These are phyloP conservation scores for Aspergillus tanneri DNA, from an alignment of 2,329 filamentous ascomycete genomes.

Conservation along the genomic window DNA sequence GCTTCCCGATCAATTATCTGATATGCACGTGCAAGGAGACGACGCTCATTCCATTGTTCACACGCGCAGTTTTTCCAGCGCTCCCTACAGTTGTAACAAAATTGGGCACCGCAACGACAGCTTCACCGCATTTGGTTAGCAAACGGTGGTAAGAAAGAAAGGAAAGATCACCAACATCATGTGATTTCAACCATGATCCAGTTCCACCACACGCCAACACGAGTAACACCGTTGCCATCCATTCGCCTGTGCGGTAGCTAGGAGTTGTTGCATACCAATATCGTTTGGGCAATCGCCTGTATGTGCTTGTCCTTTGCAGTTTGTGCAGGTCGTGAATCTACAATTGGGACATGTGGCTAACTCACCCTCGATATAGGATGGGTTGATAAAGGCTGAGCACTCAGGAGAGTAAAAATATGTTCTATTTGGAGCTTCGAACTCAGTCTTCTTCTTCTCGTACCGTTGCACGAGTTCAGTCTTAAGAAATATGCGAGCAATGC, in stretches of 20 bases:
- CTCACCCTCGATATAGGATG: no score
- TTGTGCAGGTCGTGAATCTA: constrained; percentile 46
- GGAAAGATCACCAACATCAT: constrained; percentile 50
- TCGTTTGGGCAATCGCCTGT: constrained; percentile 52
- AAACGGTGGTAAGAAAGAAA: constrained; percentile 4
- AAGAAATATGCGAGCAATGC: constrained; percentile 39
- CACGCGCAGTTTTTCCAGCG: constrained; percentile 46
- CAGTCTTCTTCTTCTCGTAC: constrained; percentile 50
- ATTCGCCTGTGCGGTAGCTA: constrained; percentile 43
- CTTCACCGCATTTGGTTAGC: no score
- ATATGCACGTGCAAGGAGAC: constrained; percentile 35
- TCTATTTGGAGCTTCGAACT: constrained; percentile 49
- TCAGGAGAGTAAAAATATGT: constrained; percentile 51
- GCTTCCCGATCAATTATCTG: constrained; percentile 32
- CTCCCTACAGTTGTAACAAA: constrained; percentile 52
- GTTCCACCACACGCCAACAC: constrained; percentile 52
- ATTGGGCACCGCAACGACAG: constrained; percentile 50
- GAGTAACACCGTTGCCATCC: constrained; percentile 54
- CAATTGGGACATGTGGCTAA: no score
- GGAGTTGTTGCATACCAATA: constrained; percentile 37
- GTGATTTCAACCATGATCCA: constrained; percentile 55
- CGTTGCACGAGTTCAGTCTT: constrained; percentile 30
- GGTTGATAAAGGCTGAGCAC: constrained; percentile 52
- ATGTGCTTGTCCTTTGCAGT: constrained; percentile 53
- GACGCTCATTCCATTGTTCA: constrained; percentile 40